Conservation (phyloP, 129 eudicot species). For the Ambrosia artemisiifolia region DNA sequence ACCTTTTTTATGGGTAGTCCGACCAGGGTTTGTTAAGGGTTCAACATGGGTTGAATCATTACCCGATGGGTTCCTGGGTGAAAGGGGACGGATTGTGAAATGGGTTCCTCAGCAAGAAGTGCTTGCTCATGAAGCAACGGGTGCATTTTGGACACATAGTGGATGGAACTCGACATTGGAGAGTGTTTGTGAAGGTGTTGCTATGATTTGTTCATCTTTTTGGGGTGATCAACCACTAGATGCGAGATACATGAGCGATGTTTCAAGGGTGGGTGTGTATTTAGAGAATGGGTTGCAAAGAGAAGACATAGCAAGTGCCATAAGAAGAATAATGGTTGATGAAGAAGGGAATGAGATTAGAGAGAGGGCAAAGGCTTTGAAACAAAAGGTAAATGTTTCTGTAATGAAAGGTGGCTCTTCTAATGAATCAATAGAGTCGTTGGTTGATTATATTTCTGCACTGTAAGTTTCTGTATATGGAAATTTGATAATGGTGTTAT, state of each 20-base stretch:
- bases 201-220: conserved; percentile 47
- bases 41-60: conserved; percentile 15
- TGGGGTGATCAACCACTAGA: conserved; percentile 38
- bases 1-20: conserved; percentile 38
- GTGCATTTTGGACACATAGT: conserved; percentile 51
- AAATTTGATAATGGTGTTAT: not conserved
- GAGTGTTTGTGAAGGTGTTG: conserved; percentile 50
- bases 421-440: conserved; percentile 17
- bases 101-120: conserved; percentile 57
- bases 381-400: conserved; percentile 26
- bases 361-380: conserved; percentile 24
- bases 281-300: conserved; percentile 33
- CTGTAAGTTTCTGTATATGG: not conserved
- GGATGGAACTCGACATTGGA: conserved; percentile 58
- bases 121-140: conserved; percentile 35
- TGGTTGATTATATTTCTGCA: conserved; percentile 19
- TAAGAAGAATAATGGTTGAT: conserved; percentile 32
- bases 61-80: conserved; percentile 26
- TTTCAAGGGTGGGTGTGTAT: conserved; percentile 33
- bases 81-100: conserved; percentile 39
- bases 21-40: conserved; percentile 22
- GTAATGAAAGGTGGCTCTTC: conserved; percentile 40
- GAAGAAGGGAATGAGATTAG: conserved; percentile 35
- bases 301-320: conserved; percentile 21
- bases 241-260: conserved; percentile 40